These are phyloP conservation scores for Martensiomyces pterosporus DNA, from an alignment of 192 early-diverging fungal species.

Conservation along the genomic window DNA sequence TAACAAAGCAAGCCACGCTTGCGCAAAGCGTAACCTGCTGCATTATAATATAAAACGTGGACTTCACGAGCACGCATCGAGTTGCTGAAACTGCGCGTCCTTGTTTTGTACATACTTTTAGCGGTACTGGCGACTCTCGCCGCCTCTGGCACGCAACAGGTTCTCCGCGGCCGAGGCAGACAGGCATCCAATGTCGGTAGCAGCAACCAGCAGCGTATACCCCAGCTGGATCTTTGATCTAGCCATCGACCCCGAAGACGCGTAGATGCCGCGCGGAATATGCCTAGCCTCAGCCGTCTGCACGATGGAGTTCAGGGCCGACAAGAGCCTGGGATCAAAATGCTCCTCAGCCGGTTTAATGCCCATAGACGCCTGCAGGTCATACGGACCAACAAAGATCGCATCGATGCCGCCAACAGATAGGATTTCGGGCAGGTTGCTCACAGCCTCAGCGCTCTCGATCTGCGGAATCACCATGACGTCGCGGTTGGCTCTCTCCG, in stretches of 20 bases:
- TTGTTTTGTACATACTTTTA: too few species aligned
- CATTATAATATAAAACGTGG: too few species aligned
- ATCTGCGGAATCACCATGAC: constrained; percentile 51
- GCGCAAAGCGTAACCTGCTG: too few species aligned
- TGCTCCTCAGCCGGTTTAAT: constrained; percentile 1
- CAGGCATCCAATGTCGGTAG: constrained; percentile 40
- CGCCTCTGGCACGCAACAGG: constrained; percentile 36
- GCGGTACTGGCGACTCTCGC: constrained; percentile 19
- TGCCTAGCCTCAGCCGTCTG: constrained; percentile 22
- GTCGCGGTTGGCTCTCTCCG: constrained; percentile 28
- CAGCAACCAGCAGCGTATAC: constrained; percentile 46
- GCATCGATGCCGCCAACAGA: constrained; percentile 37
- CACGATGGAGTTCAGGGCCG: constrained; percentile 26
- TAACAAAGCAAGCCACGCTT: too few species aligned
- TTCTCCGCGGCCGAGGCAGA: constrained; percentile 39
- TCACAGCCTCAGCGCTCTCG: constrained; percentile 39
- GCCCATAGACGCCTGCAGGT: constrained; percentile 30
- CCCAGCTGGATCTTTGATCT: constrained; percentile 23
- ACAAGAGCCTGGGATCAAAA: constrained; percentile 22
- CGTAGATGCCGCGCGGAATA: constrained; percentile 45
- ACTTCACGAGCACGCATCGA: too few species aligned
- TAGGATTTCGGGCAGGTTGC: constrained; percentile 36
- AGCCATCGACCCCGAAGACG: constrained; percentile 30
- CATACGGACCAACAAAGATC: constrained; percentile 39
- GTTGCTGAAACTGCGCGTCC: too few species aligned